Conservation (phyloP, 768 basidiomycete genomes). For the Coprinopsis marcescibilis region DNA sequence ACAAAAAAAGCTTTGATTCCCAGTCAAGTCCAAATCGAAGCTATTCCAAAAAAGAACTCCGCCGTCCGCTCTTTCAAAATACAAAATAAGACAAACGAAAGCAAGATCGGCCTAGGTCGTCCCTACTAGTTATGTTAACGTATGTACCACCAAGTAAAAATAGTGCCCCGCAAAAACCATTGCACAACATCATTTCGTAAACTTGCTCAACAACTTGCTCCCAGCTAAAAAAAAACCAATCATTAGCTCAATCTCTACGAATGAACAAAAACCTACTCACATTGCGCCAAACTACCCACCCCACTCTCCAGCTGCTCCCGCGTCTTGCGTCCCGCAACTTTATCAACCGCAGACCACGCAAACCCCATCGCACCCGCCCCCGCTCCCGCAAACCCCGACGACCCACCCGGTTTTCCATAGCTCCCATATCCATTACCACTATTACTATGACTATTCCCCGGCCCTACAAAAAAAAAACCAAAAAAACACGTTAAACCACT, state of each 20-base stretch:
- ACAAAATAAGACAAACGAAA: no score
- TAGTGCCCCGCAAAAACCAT: not conserved
- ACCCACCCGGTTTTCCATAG: conserved; percentile 1
- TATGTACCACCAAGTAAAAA: no score
- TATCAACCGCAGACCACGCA: conserved; percentile 50
- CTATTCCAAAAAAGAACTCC: no score
- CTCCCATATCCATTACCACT: not conserved
- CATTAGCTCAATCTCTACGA: not conserved
- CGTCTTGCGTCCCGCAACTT: conserved; percentile 47
- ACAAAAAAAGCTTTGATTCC: no score
- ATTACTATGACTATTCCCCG: conserved; percentile 17
- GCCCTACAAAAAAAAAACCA: no score
- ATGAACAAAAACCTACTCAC: conserved; percentile 32
- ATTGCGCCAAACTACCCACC: conserved; percentile 42
- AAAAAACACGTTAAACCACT: no score
- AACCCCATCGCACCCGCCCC: conserved; percentile 29
- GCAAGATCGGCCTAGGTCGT: no score
- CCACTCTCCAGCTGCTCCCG: conserved; percentile 43
- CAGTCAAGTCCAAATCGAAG: no score
- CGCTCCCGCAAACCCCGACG: conserved; percentile 24
- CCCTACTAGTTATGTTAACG: no score
- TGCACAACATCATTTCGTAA: conserved; percentile 26
- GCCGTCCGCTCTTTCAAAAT: no score
- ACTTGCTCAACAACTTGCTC: conserved; percentile 41
- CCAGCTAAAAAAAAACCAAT: conserved; percentile 26